Percentiles rank a stretch among this genome's conserved stretches.
Evolutionary conservation across 148 eudicot genomes (phyloP).

Genomic region (Polygonum maritimum): DNA sequence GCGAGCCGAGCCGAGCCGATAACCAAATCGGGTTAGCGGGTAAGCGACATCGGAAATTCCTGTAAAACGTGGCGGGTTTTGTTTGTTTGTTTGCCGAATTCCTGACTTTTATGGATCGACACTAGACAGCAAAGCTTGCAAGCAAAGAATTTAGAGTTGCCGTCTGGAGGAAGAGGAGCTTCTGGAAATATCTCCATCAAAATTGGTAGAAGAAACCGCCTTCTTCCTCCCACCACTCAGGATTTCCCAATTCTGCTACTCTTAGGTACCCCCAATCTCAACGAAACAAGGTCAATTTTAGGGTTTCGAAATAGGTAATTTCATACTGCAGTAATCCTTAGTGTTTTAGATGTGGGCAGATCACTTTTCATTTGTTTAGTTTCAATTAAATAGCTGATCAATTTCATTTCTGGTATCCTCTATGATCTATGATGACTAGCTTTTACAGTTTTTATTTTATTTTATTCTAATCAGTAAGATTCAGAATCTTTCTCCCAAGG

Average conservation of each 20-base stretch:
- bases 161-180: background rate
- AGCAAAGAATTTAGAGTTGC: constrained; percentile 1
- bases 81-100: background rate
- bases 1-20: background rate
- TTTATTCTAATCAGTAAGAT: background rate
- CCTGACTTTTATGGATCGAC: background rate
- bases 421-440: background rate
- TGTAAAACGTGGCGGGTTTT: background rate
- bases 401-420: background rate
- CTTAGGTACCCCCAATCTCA: background rate
- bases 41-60: background rate
- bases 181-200: constrained; percentile 6
- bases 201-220: background rate
- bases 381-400: background rate
- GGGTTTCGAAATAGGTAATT: background rate
- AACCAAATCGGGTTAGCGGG: background rate
- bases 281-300: background rate
- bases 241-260: background rate
- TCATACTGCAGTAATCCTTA: background rate
- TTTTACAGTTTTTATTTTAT: background rate
- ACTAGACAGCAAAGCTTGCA: background rate
- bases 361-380: background rate
- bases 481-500: background rate
- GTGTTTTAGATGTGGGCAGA: background rate
- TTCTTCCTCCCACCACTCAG: constrained; percentile 3